These are phyloP conservation scores for Ganoderma lucidum DNA, from an alignment of 1,284 basidiomycete genomes.

Conservation along the genomic window DNA sequence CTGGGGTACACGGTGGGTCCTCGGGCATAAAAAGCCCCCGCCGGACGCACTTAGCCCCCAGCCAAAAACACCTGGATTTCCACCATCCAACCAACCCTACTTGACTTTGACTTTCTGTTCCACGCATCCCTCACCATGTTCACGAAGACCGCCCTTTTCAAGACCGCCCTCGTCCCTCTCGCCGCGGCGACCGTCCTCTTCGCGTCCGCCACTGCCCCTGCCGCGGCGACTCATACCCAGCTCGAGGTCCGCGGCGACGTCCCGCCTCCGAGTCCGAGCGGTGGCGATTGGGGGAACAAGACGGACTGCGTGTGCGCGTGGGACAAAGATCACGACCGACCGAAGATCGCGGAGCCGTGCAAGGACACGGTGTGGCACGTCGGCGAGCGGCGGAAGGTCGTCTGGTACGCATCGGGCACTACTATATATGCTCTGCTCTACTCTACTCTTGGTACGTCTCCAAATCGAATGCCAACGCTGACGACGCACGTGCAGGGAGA, in stretches of 20 bases:
- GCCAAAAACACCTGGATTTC: not conserved
- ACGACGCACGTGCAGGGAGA: not conserved
- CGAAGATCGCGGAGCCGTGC: not conserved
- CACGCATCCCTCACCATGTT: not conserved
- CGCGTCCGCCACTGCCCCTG: not conserved
- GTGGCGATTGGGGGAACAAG: not conserved
- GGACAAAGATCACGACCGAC: not conserved
- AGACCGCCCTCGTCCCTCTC: not conserved
- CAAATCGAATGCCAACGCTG: not conserved
- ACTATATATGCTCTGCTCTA: too few species aligned
- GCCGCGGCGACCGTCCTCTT: not conserved
- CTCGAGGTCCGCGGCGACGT: not conserved
- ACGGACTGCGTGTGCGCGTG: not conserved
- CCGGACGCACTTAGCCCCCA: not conserved
- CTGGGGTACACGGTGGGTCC: not conserved
- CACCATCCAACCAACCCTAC: not conserved
- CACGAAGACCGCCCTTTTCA: not conserved
- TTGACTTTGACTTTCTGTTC: not conserved
- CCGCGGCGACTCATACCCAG: not conserved
- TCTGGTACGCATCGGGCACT: not conserved
- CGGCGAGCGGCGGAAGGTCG: not conserved
- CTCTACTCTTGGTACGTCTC: too few species aligned
- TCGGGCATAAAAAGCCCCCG: constrained; percentile 1
- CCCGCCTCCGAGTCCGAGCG: not conserved
- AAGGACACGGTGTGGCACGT: constrained; percentile 3